Conservation (phyloP, 2,329 filamentous ascomycete genomes). For the Shiraia bambusicola region DNA sequence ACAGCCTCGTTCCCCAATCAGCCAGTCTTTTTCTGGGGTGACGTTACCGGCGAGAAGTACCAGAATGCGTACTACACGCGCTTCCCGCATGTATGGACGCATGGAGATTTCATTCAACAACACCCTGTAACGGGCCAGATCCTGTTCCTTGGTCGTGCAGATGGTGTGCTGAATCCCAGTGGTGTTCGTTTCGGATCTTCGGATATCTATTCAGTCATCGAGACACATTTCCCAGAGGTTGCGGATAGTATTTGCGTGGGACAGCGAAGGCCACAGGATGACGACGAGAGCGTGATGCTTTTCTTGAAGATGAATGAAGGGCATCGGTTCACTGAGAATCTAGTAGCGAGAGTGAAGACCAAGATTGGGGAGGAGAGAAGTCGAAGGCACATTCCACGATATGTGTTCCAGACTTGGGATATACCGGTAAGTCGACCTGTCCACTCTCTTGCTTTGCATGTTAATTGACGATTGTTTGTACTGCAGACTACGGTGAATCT, state of each 20-base stretch:
- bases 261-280: slow-evolving; percentile 64
- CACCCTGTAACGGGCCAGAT: slow-evolving; percentile 68
- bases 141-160: slow-evolving; percentile 68
- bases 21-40: slow-evolving; percentile 57
- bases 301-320: slow-evolving; percentile 64
- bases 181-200: slow-evolving; percentile 78
- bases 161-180: slow-evolving; percentile 77
- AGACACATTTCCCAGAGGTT: slow-evolving; percentile 64
- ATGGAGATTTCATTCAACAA: slow-evolving; percentile 75
- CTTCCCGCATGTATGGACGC: slow-evolving; percentile 69
- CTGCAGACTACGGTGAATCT: slow-evolving; percentile 75
- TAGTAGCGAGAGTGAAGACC: slow-evolving; percentile 63
- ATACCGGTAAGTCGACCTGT: slow-evolving; percentile 65
- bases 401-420: slow-evolving; percentile 76
- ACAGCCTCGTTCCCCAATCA: slow-evolving; percentile 73
- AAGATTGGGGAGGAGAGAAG: slow-evolving; percentile 68
- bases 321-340: slow-evolving; percentile 21
- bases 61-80: slow-evolving; percentile 51
- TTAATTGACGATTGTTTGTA: slow-evolving; percentile 1
- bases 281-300: slow-evolving; percentile 60
- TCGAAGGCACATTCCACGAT: slow-evolving; percentile 74
- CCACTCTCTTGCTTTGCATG: background rate
- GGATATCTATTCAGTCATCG: slow-evolving; percentile 76
- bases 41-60: slow-evolving; percentile 46
- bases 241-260: slow-evolving; percentile 78